A percentile compares a stretch with the other conserved stretches of the same genome.
These are phyloP conservation scores for Cystobasidium ongulense DNA, from an alignment of 768 basidiomycete genomes.

Conservation along the genomic window DNA sequence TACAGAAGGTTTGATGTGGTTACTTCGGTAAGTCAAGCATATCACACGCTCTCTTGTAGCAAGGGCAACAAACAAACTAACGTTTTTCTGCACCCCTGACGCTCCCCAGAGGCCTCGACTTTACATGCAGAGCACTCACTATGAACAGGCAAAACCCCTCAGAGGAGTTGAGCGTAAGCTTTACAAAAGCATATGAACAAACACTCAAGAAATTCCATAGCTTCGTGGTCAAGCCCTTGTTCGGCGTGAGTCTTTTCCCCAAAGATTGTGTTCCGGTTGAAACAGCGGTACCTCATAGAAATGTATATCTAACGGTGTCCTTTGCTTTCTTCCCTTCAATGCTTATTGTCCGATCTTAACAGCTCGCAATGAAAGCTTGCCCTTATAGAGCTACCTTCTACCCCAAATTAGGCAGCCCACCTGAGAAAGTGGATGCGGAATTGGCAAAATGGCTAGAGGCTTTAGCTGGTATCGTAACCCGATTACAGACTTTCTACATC, in stretches of 20 bases:
- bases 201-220: slow-evolving; percentile 81
- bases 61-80: no score
- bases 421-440: slow-evolving; percentile 50
- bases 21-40: slow-evolving; percentile 51
- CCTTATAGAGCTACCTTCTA: slow-evolving; percentile 58
- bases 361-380: slow-evolving; percentile 64
- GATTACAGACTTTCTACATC: slow-evolving; percentile 52
- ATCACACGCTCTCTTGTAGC: not conserved
- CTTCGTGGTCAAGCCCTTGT: slow-evolving; percentile 57
- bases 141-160: slow-evolving; percentile 59
- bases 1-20: slow-evolving; percentile 88
- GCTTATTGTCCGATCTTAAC: no score
- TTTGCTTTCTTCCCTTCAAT: no score
- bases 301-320: not conserved
- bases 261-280: no score
- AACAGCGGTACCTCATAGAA: no score
- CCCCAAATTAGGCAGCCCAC: slow-evolving; percentile 52
- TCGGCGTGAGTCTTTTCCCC: slow-evolving; percentile 50
- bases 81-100: no score
- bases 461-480: slow-evolving; percentile 51
- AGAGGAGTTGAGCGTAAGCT: slow-evolving; percentile 64
- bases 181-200: slow-evolving; percentile 68
- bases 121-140: slow-evolving; percentile 75
- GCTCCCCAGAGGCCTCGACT: slow-evolving; percentile 73
- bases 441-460: slow-evolving; percentile 55